Evolutionary conservation across 352 stramenopile genomes (phyloP).

Genomic region (Phytopythium aichiense): DNA sequence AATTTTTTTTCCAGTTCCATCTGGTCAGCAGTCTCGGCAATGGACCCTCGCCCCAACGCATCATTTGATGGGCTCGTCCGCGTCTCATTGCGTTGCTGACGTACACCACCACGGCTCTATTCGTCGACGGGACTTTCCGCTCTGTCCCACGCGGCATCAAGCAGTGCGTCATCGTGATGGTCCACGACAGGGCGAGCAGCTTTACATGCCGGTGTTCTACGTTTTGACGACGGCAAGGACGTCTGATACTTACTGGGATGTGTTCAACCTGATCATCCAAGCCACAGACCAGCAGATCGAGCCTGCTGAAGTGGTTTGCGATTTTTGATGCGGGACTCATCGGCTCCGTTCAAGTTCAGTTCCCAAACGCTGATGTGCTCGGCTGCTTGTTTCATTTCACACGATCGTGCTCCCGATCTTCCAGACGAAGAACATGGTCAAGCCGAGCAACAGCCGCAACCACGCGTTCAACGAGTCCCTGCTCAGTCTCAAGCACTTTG

Average conservation of each 20-base stretch:
- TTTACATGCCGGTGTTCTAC: constrained; percentile 9
- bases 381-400: constrained; percentile 23
- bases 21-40: background rate
- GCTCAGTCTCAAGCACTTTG: no score
- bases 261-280: constrained; percentile 10
- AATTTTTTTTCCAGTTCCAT: constrained; percentile 1
- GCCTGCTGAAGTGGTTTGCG: constrained; percentile 10
- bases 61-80: constrained; percentile 18
- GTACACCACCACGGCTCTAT: constrained; percentile 11
- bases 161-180: constrained; percentile 16
- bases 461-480: no score
- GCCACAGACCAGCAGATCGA: constrained; percentile 3
- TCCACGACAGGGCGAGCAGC: constrained; percentile 2
- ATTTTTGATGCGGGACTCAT: constrained; percentile 17
- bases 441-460: no score
- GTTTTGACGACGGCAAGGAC: constrained; percentile 9
- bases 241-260: constrained; percentile 6
- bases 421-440: no score
- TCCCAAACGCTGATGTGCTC: constrained; percentile 1
- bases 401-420: no score
- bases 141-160: constrained; percentile 9
- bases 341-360: constrained; percentile 8
- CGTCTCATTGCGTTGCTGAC: constrained; percentile 9
- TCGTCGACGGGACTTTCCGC: constrained; percentile 22
- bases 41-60: constrained; percentile 1